A percentile compares a stretch with the other conserved stretches of the same genome.
Conservation (phyloP, 768 basidiomycete genomes). For the Candolleomyces efflorescens region DNA sequence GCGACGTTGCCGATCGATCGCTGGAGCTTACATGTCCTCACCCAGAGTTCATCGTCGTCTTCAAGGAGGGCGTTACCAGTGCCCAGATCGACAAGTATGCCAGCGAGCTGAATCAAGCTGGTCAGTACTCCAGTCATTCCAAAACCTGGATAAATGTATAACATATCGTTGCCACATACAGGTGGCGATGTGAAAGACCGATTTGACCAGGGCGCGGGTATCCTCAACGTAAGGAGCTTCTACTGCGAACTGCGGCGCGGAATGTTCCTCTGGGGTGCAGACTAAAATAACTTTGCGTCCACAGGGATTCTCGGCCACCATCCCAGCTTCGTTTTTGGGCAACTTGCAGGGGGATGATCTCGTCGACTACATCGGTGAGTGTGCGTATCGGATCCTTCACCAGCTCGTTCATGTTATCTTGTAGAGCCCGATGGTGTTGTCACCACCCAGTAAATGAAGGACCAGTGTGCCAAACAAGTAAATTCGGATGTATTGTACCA, state of each 20-base stretch:
- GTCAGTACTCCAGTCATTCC: no score
- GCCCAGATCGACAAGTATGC: background rate
- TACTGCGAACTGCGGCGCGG: no score
- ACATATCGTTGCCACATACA: background rate
- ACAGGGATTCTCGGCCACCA: background rate
- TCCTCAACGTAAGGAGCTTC: background rate
- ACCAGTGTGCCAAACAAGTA: no score
- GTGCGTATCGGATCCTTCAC: background rate
- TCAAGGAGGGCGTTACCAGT: background rate
- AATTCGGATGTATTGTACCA: no score
- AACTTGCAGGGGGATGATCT: background rate
- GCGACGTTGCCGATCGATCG: no score
- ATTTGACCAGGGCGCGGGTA: background rate
- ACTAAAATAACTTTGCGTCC: background rate
- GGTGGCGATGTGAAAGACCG: background rate
- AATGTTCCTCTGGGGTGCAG: background rate
- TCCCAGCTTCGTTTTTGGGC: background rate
- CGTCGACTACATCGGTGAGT: background rate
- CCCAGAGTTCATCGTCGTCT: background rate
- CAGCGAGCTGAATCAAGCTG: background rate
- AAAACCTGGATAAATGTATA: no score
- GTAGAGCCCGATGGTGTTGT: background rate
- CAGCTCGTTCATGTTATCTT: background rate
- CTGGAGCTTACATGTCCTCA: no score
- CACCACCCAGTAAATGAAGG: background rate